Evolutionary conservation across 2,329 filamentous ascomycete species (phyloP), one percentile per base, ranked within the genome.

Genomic region (Samsoniella hepiali): DNA sequence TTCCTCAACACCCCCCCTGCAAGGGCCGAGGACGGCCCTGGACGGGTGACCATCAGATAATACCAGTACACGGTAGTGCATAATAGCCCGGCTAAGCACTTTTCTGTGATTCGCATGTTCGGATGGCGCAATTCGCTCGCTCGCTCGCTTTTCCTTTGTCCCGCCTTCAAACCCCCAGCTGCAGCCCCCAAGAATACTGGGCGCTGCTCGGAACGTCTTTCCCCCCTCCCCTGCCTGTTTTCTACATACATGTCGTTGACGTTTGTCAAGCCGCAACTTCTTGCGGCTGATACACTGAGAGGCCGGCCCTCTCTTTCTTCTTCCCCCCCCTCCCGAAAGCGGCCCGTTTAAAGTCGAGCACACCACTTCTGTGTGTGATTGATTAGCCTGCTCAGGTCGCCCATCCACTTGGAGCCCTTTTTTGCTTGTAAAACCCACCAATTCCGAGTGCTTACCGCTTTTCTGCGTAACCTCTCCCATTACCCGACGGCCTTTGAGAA

Each of bases 121-220:
- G 31, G 22, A 61, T 61, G 51, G 58, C 58, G 58, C 58, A 54
- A 61, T 61, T 47, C 40, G 50, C 29, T 55, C 47, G 10, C 34
- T 50, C 32, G 10, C 44, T 51, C 44, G 29, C 32, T 45, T 22
- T 27, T 32, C n/a, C 9, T 5, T n/a, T 27, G 29, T 29, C 40
- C 27, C 27, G 15, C 36, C 49, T 29, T 29, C 54, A 32, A 38
- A 3, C 9, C 55, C 42, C 29, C 36, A 22, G 17, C 40, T 54
- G 29, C 31, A 44, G 58, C 58, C 58, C 58, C 58, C 58, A 60
- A 60, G 27, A 45, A 53, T 51, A 27, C 42, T 38, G 22, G 40
- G 56, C 44, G 5, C 34, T 17, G 15, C 34, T n/a, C 34, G 51
- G 34, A 55, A 55, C 34, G 27, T n/a, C 47, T 27, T 29, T 32